These are phyloP conservation scores for Neonothopanus nambi DNA, from an alignment of 1,284 basidiomycete genomes.

Conservation along the genomic window DNA sequence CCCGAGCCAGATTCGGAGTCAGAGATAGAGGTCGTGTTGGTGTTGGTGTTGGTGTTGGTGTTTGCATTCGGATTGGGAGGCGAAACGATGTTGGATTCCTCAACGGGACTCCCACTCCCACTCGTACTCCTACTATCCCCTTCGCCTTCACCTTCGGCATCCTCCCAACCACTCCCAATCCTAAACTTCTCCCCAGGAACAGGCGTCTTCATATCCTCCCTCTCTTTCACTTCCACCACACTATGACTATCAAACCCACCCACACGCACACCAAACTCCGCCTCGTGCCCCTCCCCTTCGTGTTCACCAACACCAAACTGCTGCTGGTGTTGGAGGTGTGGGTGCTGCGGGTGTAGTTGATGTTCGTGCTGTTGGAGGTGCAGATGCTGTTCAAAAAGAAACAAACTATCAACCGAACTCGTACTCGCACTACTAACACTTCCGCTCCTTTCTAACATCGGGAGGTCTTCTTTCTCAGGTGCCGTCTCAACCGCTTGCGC, in stretches of 20 bases:
- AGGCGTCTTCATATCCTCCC: conserved; percentile 2
- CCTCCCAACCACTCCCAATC: too few species aligned
- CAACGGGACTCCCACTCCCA: conserved; percentile 7
- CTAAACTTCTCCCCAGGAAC: neutral
- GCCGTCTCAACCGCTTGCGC: too few species aligned
- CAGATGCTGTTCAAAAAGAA: too few species aligned
- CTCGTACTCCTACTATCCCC: neutral
- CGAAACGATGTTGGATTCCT: neutral
- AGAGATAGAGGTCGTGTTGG: neutral
- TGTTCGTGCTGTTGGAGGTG: too few species aligned
- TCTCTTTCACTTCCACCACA: neutral
- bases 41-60: neutral
- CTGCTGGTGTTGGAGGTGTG: neutral
- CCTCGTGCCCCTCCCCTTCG: neutral
- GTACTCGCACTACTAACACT: neutral
- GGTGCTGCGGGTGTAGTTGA: neutral
- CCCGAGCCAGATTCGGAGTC: too few species aligned
- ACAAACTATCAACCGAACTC: neutral
- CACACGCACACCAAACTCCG: neutral
- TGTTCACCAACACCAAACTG: neutral
- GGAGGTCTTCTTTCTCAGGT: neutral
- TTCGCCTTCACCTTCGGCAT: neutral
- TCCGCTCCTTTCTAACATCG: neutral
- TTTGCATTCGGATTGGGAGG: neutral
- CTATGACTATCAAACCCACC: neutral